Percentiles rank a stretch among this genome's conserved stretches.
phyloP scores from a whole-genome alignment of 495 filamentous ascomycete genomes.

The Halenospora varia region DNA sequence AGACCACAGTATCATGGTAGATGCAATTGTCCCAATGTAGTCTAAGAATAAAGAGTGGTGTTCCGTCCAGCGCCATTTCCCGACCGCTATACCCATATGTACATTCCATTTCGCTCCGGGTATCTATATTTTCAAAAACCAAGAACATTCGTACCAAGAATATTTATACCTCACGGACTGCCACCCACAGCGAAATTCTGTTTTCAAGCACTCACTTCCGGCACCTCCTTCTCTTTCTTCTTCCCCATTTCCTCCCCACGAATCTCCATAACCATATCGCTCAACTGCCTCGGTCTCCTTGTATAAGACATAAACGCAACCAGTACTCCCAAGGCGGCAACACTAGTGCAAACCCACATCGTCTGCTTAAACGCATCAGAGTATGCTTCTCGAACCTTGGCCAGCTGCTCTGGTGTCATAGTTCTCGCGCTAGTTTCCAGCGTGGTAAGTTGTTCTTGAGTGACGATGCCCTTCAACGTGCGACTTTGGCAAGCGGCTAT shows the following conservation, averaged over 20 bases:
- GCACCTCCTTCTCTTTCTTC: not conserved
- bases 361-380: slow-evolving; percentile 18
- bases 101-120: too few relatives aligned
- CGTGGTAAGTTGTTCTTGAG: slow-evolving; percentile 22
- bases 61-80: too few relatives aligned
- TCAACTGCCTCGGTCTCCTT: not conserved
- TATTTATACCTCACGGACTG: not conserved
- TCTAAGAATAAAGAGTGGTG: too few relatives aligned
- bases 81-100: too few relatives aligned
- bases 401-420: slow-evolving; percentile 2
- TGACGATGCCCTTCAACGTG: slow-evolving; percentile 14
- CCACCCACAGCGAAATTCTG: not conserved
- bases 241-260: not conserved
- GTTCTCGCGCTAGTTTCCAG: slow-evolving; percentile 12
- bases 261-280: not conserved
- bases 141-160: not conserved
- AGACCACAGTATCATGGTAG: too few relatives aligned
- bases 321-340: slow-evolving; percentile 2
- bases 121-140: not conserved
- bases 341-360: slow-evolving; percentile 5
- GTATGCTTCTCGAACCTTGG: slow-evolving; percentile 13
- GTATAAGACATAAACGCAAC: not conserved
- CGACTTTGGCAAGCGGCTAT: slow-evolving; percentile 27
- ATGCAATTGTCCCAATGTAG: too few relatives aligned
- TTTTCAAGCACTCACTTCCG: not conserved